Evolutionary conservation across 495 filamentous ascomycete species (phyloP), one percentile per base, ranked within the genome.

Genomic region (Penicillium paxilli): DNA sequence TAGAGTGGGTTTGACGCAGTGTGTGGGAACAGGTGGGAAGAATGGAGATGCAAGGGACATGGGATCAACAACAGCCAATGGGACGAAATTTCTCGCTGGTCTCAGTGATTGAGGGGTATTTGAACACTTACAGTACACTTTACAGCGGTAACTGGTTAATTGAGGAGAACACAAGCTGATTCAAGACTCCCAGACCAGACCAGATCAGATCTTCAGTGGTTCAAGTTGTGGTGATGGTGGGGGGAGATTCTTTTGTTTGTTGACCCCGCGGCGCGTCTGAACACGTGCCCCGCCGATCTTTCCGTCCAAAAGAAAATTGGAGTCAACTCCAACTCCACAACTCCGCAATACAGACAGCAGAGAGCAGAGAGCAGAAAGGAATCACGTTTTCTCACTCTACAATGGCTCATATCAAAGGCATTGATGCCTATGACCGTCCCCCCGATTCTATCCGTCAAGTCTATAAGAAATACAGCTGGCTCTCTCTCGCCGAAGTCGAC

Each of bases 381-480:
- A n/a, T n/a, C n/a, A n/a, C n/a, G n/a, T n/a, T n/a, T n/a, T n/a
- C 14, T 23, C 16, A 20, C 23, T 47, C 56, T 33, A 23, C 33
- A 21, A 76, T 76, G 73, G 68, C 70, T 19, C 69, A 67, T 17
- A 74, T 76, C 42, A 69, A 66, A 59, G 77, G 75, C 5, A 72
- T 91, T 9, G 84, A 91, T 65, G 83, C 89, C 24, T 81, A 89
- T 62, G 81, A 87, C 66, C 80, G 78, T 47, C 87, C 90, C 17
- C 89, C 89, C 11, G 81, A 87, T 30, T 64, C 72, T 19, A 70
- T 95, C 41, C 79, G 80, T 35, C 69, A 72, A 33, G 65, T 82
- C 40, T 92, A 85, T 74, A 95, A 92, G 67, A 75, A 73, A 44
- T 87, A 83, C 49, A 79, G 80, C 23, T 79, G 71, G 25, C 69